Evolutionary conservation across 2,329 filamentous ascomycete species (phyloP).

Genomic region (Fusarium sp.): DNA sequence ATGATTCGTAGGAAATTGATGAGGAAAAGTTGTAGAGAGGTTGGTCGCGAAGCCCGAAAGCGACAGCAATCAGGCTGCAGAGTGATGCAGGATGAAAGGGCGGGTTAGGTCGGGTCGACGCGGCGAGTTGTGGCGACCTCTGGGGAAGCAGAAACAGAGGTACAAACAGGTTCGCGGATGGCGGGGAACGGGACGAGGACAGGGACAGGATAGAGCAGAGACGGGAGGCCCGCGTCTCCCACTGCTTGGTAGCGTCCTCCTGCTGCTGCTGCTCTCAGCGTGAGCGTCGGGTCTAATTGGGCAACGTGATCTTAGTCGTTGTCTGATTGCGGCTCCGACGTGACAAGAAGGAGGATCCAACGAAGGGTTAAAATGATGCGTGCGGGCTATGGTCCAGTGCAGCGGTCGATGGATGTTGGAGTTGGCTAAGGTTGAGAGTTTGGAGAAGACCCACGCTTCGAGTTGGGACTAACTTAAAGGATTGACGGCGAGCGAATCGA

Average conservation of each 20-base stretch:
- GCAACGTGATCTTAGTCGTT: neutral
- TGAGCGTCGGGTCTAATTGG: constrained; percentile 17
- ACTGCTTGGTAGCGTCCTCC: neutral
- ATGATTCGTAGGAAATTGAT: neutral
- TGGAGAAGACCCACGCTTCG: constrained; percentile 21
- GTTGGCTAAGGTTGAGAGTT: constrained; percentile 32
- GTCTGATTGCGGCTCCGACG: constrained; percentile 33
- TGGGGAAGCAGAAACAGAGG: constrained; percentile 17
- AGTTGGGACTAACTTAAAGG: neutral
- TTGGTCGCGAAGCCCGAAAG: neutral
- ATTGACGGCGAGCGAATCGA: neutral
- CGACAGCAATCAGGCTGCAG: neutral
- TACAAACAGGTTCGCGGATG: constrained; percentile 1
- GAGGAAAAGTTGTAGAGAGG: neutral
- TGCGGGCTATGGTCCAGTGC: constrained; percentile 3
- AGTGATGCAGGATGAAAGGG: constrained; percentile 3
- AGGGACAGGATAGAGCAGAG: neutral
- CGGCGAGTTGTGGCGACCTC: constrained; percentile 29
- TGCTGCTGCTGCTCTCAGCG: neutral
- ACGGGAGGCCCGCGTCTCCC: constrained; percentile 28
- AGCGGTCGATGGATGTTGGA: constrained; percentile 5
- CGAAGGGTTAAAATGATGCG: constrained; percentile 10
- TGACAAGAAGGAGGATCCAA: neutral
- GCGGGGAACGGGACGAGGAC: neutral
- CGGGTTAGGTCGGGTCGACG: constrained; percentile 38